A percentile compares a stretch with the other conserved stretches of the same genome.
Conservation (phyloP, 371 early-diverging fungal genomes). For the Mucor racemosus region DNA sequence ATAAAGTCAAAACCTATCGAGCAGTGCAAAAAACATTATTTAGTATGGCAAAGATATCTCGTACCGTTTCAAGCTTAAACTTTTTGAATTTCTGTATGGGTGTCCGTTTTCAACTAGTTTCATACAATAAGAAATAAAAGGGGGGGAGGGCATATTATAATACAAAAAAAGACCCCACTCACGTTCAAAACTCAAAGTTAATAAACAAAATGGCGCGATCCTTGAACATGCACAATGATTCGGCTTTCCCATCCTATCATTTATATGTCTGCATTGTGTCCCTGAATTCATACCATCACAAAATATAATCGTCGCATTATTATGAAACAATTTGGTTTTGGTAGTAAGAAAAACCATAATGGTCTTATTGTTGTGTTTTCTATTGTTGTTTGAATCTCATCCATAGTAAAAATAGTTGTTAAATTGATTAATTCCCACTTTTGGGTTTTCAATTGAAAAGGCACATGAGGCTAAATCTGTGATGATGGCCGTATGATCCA, state of each 20-base stretch:
- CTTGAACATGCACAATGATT: background rate
- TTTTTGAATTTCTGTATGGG: background rate
- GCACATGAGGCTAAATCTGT: background rate
- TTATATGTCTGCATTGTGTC: background rate
- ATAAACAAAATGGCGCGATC: background rate
- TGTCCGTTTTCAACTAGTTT: background rate
- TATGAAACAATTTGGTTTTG: background rate
- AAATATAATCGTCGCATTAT: conserved; percentile 1
- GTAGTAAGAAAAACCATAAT: background rate
- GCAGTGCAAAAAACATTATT: too few species aligned
- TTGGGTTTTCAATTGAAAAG: background rate
- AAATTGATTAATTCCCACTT: background rate
- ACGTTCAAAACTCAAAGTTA: background rate
- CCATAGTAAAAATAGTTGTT: background rate
- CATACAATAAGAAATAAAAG: background rate
- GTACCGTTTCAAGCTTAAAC: background rate
- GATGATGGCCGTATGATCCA: background rate
- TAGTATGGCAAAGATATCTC: background rate
- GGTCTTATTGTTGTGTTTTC: background rate
- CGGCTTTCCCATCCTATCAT: background rate
- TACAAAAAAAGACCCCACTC: background rate
- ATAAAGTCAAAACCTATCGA: background rate
- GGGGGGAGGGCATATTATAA: background rate
- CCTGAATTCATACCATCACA: background rate
- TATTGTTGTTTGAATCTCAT: background rate